phyloP scores from a whole-genome alignment of 495 filamentous ascomycete genomes.

The Opeltia flavorubescens region DNA sequence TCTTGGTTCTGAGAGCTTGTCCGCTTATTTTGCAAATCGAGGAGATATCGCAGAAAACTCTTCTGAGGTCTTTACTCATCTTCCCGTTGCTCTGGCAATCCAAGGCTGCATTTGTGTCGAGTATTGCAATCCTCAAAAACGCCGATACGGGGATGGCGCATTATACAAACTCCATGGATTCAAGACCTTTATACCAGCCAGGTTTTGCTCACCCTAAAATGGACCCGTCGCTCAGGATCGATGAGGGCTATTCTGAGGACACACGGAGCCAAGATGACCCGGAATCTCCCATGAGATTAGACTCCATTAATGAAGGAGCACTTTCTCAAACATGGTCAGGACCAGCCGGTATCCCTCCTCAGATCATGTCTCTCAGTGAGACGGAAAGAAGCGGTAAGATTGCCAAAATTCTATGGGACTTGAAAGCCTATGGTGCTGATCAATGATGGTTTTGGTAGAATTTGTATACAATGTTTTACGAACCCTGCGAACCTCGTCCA shows the following conservation, averaged over 20 bases:
- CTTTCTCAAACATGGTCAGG: conserved; percentile 11
- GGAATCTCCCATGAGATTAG: conserved; percentile 22
- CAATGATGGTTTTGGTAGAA: conserved; percentile 18
- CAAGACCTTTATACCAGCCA: background rate
- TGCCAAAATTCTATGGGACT: background rate
- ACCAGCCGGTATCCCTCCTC: conserved; percentile 29
- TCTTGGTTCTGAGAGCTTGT: too few species aligned
- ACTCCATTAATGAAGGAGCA: conserved; percentile 22
- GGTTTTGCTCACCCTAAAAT: conserved; percentile 3
- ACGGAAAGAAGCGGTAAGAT: conserved; percentile 39
- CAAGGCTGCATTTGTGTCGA: too few species aligned
- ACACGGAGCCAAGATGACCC: conserved; percentile 41
- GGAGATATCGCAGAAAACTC: too few species aligned
- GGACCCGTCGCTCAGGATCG: conserved; percentile 32
- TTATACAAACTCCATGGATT: background rate
- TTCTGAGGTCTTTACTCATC: too few species aligned
- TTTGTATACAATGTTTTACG: conserved; percentile 45
- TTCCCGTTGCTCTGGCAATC: too few species aligned
- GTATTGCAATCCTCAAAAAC: too few species aligned
- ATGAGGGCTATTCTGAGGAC: conserved; percentile 56
- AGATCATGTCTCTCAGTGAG: conserved; percentile 37
- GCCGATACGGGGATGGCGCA: too few species aligned
- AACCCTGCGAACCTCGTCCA: conserved; percentile 57
- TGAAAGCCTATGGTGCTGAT: background rate
- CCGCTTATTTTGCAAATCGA: too few species aligned